Conservation (phyloP, 805 yeast genomes). For the Isabelozyma pseudorhagii region DNA sequence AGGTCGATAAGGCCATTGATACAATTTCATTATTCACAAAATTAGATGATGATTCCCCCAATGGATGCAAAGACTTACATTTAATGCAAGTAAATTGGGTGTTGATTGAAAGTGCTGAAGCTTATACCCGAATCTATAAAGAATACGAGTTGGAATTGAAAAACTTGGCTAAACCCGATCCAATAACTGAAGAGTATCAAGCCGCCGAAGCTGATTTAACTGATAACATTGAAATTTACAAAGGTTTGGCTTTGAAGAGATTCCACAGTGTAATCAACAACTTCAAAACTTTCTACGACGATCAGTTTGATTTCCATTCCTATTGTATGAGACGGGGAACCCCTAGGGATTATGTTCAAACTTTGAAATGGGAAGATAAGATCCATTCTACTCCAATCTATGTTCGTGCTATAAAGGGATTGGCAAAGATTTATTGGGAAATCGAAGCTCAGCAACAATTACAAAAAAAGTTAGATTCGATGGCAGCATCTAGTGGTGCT, state of each 20-base stretch:
- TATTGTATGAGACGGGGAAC: constrained; percentile 91
- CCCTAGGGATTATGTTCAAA: constrained; percentile 73
- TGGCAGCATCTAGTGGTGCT: constrained; percentile 14
- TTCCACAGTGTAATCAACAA: constrained; percentile 62
- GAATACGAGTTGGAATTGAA: constrained; percentile 17
- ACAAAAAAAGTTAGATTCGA: constrained; percentile 5
- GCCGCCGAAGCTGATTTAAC: constrained; percentile 21
- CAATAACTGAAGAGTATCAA: constrained; percentile 25
- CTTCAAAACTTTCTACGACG: constrained; percentile 69
- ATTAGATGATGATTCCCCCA: constrained; percentile 67
- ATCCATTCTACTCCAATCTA: constrained; percentile 69
- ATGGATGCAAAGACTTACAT: constrained; percentile 84
- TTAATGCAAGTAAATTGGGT: constrained; percentile 93
- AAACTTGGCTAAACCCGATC: constrained; percentile 8
- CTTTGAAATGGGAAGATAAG: constrained; percentile 79
- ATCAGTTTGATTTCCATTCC: constrained; percentile 92
- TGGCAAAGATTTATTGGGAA: constrained; percentile 54
- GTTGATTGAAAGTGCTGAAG: constrained; percentile 78
- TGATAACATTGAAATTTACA: constrained; percentile 44
- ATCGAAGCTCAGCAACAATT: constrained; percentile 22
- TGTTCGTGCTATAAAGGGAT: constrained; percentile 66
- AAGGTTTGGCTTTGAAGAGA: constrained; percentile 80
- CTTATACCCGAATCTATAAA: constrained; percentile 60
- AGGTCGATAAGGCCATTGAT: constrained; percentile 70
- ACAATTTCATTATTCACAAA: constrained; percentile 78